These are phyloP conservation scores for Pholiota conissans DNA, from an alignment of 768 basidiomycete genomes.

Conservation along the genomic window DNA sequence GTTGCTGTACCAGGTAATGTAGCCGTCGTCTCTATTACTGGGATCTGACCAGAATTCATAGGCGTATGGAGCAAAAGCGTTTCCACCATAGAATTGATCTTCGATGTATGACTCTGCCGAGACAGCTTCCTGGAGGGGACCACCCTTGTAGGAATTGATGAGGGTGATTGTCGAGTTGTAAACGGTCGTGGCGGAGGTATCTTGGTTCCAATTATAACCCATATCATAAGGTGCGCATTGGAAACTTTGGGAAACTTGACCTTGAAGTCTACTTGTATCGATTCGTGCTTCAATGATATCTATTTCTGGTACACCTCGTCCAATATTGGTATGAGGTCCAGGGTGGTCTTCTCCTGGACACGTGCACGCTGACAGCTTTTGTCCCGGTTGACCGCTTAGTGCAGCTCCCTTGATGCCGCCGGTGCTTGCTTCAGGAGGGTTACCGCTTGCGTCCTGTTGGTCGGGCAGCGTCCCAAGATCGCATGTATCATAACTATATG, in stretches of 20 bases:
- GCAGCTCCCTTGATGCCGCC: conserved; percentile 48
- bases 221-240: conserved; percentile 82
- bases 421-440: conserved; percentile 58
- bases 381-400: conserved; percentile 83
- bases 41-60: conserved; percentile 84
- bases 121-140: conserved; percentile 71
- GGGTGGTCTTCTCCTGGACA: conserved; percentile 87
- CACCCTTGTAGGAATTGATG: conserved; percentile 72
- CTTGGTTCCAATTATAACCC: conserved; percentile 60
- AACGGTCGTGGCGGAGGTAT: conserved; percentile 51
- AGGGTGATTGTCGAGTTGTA: conserved; percentile 49
- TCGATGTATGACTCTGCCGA: conserved; percentile 63
- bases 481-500: conserved; percentile 82
- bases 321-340: conserved; percentile 66
- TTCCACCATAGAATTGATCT: conserved; percentile 53
- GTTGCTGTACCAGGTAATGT: conserved; percentile 81
- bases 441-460: conserved; percentile 63
- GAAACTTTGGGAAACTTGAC: conserved; percentile 77
- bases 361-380: conserved; percentile 85
- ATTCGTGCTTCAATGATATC: conserved; percentile 89
- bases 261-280: conserved; percentile 47
- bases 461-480: conserved; percentile 86
- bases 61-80: conserved; percentile 61
- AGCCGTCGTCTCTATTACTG: conserved; percentile 62
- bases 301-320: conserved; percentile 89